A percentile compares a stretch with the other conserved stretches of the same genome.
Evolutionary conservation across 257 asterid species (phyloP).

Genomic region (Solanum neorickii): DNA sequence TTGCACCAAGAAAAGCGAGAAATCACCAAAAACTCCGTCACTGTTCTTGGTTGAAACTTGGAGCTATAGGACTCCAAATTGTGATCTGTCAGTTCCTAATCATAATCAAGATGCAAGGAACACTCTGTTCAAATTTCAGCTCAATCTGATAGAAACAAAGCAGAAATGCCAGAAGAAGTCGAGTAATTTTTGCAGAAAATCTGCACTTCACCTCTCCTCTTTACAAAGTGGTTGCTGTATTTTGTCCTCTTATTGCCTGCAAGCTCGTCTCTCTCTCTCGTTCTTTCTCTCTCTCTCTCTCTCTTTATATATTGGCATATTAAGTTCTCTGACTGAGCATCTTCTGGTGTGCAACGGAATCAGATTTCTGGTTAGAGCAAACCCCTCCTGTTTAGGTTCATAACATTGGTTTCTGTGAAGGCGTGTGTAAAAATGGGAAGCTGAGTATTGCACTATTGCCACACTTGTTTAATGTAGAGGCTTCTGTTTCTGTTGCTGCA

Average conservation of each 20-base stretch:
- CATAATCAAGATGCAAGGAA: neutral
- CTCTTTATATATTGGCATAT: neutral
- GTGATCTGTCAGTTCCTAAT: neutral
- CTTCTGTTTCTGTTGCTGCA: neutral
- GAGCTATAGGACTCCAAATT: neutral
- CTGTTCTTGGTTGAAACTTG: neutral
- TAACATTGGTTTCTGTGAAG: neutral
- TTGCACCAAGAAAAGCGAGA: neutral
- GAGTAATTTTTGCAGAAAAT: neutral
- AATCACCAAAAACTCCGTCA: neutral
- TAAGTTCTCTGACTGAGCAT: neutral
- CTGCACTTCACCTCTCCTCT: neutral
- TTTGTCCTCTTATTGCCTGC: neutral
- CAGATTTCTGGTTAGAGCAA: neutral
- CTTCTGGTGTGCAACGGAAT: neutral
- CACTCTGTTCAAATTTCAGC: neutral
- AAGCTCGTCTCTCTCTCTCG: neutral
- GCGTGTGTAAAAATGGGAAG: neutral
- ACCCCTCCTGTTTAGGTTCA: neutral
- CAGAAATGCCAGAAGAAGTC: neutral
- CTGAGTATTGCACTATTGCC: neutral
- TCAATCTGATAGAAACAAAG: neutral
- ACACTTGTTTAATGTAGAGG: neutral
- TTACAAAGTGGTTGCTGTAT: neutral
- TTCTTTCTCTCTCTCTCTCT: neutral